These are phyloP conservation scores for Odontarrhena argentea DNA, from an alignment of 345 rosid species.

Conservation along the genomic window DNA sequence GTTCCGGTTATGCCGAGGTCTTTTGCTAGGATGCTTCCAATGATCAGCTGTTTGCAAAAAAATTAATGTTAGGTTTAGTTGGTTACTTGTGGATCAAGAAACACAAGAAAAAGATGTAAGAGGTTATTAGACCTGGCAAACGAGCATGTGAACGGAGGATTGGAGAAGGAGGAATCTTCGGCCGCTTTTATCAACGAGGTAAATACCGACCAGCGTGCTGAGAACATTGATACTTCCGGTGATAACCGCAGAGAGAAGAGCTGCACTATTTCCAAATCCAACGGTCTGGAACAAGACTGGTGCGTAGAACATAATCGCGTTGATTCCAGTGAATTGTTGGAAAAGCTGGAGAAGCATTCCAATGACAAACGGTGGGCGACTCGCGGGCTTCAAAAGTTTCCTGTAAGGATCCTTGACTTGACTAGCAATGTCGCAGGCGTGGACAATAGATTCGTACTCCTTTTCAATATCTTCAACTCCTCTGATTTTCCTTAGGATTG, in stretches of 20 bases:
- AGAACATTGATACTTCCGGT: conserved; percentile 61
- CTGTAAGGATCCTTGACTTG: conserved; percentile 56
- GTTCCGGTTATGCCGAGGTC: conserved; percentile 46
- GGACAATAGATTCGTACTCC: conserved; percentile 48
- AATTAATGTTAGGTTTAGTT: background rate
- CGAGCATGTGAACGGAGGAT: conserved; percentile 49
- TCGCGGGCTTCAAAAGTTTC: conserved; percentile 49
- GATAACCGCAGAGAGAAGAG: conserved; percentile 64
- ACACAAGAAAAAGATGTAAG: conserved; percentile 3
- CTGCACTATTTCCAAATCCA: conserved; percentile 59
- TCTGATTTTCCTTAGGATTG: conserved; percentile 49
- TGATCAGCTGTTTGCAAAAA: conserved; percentile 39
- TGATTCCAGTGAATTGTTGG: conserved; percentile 70
- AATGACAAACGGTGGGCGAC: conserved; percentile 57
- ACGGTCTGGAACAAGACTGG: conserved; percentile 71
- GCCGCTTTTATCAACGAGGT: conserved; percentile 59
- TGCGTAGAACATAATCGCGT: conserved; percentile 56
- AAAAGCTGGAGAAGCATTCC: conserved; percentile 58
- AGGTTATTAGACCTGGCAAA: conserved; percentile 39
- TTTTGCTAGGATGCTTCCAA: conserved; percentile 50
- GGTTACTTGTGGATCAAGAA: conserved; percentile 12
- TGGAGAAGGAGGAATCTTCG: conserved; percentile 60
- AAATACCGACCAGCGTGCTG: conserved; percentile 61
- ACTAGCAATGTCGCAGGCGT: conserved; percentile 46
- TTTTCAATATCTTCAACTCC: conserved; percentile 55